phyloP scores from a whole-genome alignment of 441 rosid genomes.

The Codiaeum variegatum region DNA sequence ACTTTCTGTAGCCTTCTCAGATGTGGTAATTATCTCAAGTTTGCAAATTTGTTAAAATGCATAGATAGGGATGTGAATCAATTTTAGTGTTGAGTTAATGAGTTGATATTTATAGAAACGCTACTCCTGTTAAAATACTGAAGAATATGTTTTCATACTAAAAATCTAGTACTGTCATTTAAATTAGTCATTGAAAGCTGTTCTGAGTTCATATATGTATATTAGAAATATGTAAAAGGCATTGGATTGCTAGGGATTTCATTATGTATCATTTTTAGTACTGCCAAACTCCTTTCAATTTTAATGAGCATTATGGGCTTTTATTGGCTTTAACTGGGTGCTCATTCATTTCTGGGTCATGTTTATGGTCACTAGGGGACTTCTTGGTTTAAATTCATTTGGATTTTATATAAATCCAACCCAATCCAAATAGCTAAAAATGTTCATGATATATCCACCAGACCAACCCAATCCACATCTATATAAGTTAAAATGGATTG shows the following conservation, averaged over 20 bases:
- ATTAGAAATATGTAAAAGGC: background rate
- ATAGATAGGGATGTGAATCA: background rate
- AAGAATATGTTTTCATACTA: background rate
- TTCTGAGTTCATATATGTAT: background rate
- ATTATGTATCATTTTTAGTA: background rate
- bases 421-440: too few species aligned
- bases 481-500: too few species aligned
- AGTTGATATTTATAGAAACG: background rate
- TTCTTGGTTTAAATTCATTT: too few species aligned
- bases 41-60: background rate
- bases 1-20: slow-evolving; percentile 95
- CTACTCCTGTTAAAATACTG: background rate
- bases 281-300: background rate
- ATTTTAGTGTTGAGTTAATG: background rate
- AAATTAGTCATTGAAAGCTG: background rate
- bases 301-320: background rate
- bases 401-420: too few species aligned
- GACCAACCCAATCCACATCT: too few species aligned
- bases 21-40: slow-evolving; percentile 56
- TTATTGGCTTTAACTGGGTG: background rate
- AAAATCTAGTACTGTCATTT: background rate
- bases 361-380: background rate
- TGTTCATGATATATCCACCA: too few species aligned
- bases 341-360: background rate
- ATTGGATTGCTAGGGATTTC: background rate